Conservation (phyloP, 805 yeast genomes). For the Clavispora carvajalis region DNA sequence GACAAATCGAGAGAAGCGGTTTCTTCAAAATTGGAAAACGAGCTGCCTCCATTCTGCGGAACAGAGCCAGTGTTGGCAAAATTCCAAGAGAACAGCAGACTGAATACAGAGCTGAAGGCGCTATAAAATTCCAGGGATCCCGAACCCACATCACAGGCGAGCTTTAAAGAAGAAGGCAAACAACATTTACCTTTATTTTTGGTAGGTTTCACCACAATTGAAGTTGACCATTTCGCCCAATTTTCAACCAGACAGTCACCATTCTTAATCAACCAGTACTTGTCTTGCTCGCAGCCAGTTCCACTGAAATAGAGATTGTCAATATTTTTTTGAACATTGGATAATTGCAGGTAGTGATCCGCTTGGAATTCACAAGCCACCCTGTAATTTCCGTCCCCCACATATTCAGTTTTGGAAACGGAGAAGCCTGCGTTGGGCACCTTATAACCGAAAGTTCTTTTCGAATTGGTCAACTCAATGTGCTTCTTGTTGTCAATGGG, state of each 20-base stretch:
- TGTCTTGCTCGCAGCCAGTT: slow-evolving; percentile 1
- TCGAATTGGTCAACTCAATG: not conserved
- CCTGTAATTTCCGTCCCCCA: not conserved
- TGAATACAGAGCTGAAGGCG: slow-evolving; percentile 1
- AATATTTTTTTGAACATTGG: not conserved
- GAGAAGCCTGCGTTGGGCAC: not conserved
- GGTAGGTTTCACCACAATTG: not conserved
- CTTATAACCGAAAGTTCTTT: not conserved
- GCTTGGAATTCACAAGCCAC: not conserved
- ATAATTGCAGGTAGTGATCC: not conserved
- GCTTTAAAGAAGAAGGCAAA: not conserved
- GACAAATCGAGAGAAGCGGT: not conserved
- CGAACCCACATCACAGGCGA: not conserved
- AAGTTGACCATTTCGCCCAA: slow-evolving; percentile 1
- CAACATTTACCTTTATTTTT: slow-evolving; percentile 1
- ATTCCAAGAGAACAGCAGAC: not conserved
- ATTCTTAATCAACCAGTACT: not conserved
- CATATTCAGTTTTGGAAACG: not conserved
- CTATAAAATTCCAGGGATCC: not conserved
- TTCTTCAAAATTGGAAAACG: not conserved
- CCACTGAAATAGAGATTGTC: not conserved
- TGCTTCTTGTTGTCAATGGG: not conserved
- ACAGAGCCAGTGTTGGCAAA: not conserved
- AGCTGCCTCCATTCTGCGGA: not conserved
- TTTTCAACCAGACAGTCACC: not conserved